Conservation (phyloP, 1,284 basidiomycete genomes). For the Schizophyllum commune region DNA sequence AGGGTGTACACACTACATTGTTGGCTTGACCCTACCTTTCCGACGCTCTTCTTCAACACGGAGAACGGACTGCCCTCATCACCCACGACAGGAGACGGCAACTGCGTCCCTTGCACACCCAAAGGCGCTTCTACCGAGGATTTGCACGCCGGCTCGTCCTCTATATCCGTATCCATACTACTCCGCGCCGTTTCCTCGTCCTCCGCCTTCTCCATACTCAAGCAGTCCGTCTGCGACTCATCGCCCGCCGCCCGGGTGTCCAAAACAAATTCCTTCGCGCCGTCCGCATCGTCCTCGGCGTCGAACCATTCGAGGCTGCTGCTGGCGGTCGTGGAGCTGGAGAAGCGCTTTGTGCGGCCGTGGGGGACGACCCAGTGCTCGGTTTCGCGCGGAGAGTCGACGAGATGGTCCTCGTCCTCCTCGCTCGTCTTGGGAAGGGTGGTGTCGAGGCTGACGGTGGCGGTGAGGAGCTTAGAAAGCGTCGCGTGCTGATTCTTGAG, state of each 20-base stretch:
- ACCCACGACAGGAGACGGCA: constrained; percentile 60
- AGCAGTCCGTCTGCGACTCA: constrained; percentile 30
- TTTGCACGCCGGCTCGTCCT: constrained; percentile 21
- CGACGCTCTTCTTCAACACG: constrained; percentile 88
- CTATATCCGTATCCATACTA: constrained; percentile 39
- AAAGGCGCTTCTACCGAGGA: constrained; percentile 1
- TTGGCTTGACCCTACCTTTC: constrained; percentile 69
- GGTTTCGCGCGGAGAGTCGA: constrained; percentile 11
- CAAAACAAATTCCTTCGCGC: constrained; percentile 64
- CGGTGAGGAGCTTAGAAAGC: constrained; percentile 38
- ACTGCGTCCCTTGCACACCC: constrained; percentile 43
- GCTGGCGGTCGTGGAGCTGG: constrained; percentile 48
- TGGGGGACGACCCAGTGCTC: background rate
- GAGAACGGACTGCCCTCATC: constrained; percentile 86
- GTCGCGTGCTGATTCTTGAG: constrained; percentile 54
- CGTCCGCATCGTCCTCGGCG: constrained; percentile 46
- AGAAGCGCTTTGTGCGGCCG: constrained; percentile 16
- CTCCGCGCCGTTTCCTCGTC: constrained; percentile 21
- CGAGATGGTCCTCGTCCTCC: constrained; percentile 30
- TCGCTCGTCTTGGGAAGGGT: constrained; percentile 29
- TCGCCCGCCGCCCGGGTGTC: constrained; percentile 36
- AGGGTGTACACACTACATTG: too few species aligned
- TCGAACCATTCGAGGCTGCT: constrained; percentile 66
- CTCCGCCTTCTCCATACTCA: constrained; percentile 17
- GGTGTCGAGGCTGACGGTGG: constrained; percentile 29